Evolutionary conservation across 1,139 yeast genomes (phyloP), one percentile per base, ranked within the genome.

Genomic region (Taiozyma onychis): DNA sequence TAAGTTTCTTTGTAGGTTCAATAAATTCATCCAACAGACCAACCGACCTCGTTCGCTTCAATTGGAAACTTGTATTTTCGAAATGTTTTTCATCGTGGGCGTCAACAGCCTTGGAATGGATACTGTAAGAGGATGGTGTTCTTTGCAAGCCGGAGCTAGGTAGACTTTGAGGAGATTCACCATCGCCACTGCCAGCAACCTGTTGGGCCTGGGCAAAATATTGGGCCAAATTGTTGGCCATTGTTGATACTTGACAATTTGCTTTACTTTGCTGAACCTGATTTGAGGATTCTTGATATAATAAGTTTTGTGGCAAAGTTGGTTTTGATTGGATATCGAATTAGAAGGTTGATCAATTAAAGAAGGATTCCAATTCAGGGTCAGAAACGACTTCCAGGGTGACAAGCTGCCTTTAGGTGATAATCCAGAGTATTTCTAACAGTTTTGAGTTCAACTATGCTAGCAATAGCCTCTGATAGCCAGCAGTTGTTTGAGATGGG

Each of bases 11-110:
- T 16, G 69, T 67, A 30, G 69, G 73, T 44, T 73, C 80, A 46
- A 84, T 81, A 61, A 78, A 85, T 58, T 83, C 88, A 63, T 87
- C 96, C 58, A 89, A 72, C 24, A 88, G 67, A 1, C 96, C 96
- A 76, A 88, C 75, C 8, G 95, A 86, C 61, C 95, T 77, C 32
- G 96, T 89, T 62, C 96, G 73, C 63, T 88, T 89, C 62, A 89
- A 72, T 60, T 83, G 83, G 66, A 86, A 89, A 3, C 95, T 79
- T 13, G 89, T 79, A 54, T 78, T 80, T 54, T 81, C 77, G 62
- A 88, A 88, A 62, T 85, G 87, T 51, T 78, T 81, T 52, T 84
- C 89, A 66, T 83, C 83, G 47, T 77, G 75, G 14, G 95, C 91
- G 53, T 84, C 88, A 24, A 87, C 80, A 50, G 78, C 82, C 63